phyloP scores from a whole-genome alignment of 2,329 filamentous ascomycete species.

The Alternaria sp. region DNA sequence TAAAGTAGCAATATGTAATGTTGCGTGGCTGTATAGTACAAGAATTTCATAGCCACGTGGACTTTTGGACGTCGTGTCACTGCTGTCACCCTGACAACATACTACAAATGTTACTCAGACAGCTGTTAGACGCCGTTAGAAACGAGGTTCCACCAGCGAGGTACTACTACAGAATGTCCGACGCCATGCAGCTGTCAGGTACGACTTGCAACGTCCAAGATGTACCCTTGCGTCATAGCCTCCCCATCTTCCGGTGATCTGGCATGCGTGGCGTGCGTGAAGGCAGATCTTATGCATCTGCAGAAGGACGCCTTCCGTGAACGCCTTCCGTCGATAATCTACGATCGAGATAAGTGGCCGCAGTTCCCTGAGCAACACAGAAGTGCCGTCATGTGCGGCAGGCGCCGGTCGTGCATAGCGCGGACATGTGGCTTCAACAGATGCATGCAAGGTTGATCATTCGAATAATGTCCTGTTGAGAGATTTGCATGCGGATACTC shows the following conservation, averaged over 20 bases:
- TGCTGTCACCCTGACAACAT: background rate
- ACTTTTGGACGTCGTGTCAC: background rate
- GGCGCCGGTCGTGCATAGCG: background rate
- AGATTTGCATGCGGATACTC: background rate
- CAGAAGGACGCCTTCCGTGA: background rate
- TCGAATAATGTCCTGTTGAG: background rate
- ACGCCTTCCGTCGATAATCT: background rate
- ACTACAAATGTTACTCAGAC: background rate
- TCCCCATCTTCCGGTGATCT: background rate
- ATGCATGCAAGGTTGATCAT: constrained; percentile 1
- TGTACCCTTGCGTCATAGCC: background rate
- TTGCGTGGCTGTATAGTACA: background rate
- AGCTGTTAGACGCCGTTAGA: background rate
- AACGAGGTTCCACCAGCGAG: background rate
- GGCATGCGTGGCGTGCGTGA: background rate
- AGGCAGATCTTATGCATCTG: background rate
- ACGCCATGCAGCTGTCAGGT: background rate
- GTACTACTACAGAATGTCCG: background rate
- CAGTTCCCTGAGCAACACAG: background rate
- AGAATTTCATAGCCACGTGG: background rate
- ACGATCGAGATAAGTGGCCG: background rate
- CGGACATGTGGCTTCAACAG: background rate
- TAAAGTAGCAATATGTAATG: background rate
- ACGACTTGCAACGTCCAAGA: background rate
- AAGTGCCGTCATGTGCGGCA: background rate